These are phyloP conservation scores for Tillandsia fasciculata DNA, from an alignment of 176 grass and related monocot genomes.

Conservation along the genomic window DNA sequence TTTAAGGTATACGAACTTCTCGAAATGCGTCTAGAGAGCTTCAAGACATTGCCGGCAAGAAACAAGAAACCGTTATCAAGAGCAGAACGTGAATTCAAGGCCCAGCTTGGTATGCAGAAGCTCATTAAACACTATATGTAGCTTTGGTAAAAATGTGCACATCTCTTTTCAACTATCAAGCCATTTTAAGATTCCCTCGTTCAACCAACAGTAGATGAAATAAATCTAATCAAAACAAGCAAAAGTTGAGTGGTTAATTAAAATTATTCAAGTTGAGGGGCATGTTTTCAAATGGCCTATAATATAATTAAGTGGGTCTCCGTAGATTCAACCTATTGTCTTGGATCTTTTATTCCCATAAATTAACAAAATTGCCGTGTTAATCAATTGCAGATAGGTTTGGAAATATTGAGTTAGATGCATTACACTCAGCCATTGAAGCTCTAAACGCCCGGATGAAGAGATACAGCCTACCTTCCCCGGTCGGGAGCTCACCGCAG, in stretches of 20 bases:
- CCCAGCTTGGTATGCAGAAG: slow-evolving; percentile 52
- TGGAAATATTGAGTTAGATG: slow-evolving; percentile 67
- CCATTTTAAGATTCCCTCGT: too few relatives aligned
- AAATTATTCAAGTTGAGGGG: too few relatives aligned
- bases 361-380: neutral
- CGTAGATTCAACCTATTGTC: too few relatives aligned
- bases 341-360: neutral
- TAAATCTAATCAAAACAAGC: too few relatives aligned
- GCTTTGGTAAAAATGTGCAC: neutral
- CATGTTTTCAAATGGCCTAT: too few relatives aligned
- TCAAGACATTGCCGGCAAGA: slow-evolving; percentile 69
- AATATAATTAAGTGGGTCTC: too few relatives aligned
- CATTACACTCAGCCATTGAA: slow-evolving; percentile 56
- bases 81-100: slow-evolving; percentile 84
- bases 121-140: neutral
- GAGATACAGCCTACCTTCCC: slow-evolving; percentile 22
- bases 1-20: slow-evolving; percentile 56
- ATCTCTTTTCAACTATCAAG: neutral
- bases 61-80: slow-evolving; percentile 88
- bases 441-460: slow-evolving; percentile 64
- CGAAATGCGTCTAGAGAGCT: slow-evolving; percentile 68
- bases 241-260: too few relatives aligned
- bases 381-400: slow-evolving; percentile 52
- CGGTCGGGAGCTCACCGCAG: slow-evolving; percentile 8
- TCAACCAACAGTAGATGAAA: too few relatives aligned